A percentile compares a stretch with the other conserved stretches of the same genome.
Conservation (phyloP, 202 grass and related monocot species). For the Panicum virgatum region DNA sequence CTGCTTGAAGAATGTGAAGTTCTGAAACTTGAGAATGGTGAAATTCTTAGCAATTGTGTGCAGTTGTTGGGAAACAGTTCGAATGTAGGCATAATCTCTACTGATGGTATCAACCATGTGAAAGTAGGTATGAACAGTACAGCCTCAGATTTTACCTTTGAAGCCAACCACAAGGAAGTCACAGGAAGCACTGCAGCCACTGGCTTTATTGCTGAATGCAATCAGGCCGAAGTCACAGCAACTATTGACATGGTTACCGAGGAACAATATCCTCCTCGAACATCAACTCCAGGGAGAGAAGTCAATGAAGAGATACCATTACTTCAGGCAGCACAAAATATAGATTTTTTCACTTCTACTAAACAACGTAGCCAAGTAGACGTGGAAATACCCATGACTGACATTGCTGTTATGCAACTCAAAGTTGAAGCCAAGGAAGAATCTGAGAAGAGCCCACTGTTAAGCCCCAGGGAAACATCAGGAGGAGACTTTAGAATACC, state of each 20-base stretch:
- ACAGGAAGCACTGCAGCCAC: background rate
- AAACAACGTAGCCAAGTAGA: constrained; percentile 17
- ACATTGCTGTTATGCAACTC: constrained; percentile 1
- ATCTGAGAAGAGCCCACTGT: constrained; percentile 40
- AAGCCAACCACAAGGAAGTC: constrained; percentile 22
- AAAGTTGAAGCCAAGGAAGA: constrained; percentile 36
- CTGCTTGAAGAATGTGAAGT: constrained; percentile 28
- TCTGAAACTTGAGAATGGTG: constrained; percentile 40
- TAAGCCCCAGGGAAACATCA: constrained; percentile 41
- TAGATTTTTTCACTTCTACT: constrained; percentile 24
- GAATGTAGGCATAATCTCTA: background rate
- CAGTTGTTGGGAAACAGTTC: constrained; percentile 17
- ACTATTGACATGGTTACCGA: constrained; percentile 11
- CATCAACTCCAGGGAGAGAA: constrained; percentile 24
- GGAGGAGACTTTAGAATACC: constrained; percentile 12
- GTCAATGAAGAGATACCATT: constrained; percentile 40
- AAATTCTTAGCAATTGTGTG: constrained; percentile 24
- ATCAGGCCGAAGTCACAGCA: background rate
- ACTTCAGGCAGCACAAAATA: constrained; percentile 14
- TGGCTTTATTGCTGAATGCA: constrained; percentile 13
- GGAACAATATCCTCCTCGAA: constrained; percentile 18
- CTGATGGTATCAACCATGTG: constrained; percentile 5
- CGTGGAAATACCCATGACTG: constrained; percentile 1
- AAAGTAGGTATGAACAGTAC: constrained; percentile 3
- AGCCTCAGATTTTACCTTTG: constrained; percentile 11